Evolutionary conservation across 23 red algal genomes (phyloP), one percentile per base, ranked within the genome.

Genomic region (Gracilaria gracilis): DNA sequence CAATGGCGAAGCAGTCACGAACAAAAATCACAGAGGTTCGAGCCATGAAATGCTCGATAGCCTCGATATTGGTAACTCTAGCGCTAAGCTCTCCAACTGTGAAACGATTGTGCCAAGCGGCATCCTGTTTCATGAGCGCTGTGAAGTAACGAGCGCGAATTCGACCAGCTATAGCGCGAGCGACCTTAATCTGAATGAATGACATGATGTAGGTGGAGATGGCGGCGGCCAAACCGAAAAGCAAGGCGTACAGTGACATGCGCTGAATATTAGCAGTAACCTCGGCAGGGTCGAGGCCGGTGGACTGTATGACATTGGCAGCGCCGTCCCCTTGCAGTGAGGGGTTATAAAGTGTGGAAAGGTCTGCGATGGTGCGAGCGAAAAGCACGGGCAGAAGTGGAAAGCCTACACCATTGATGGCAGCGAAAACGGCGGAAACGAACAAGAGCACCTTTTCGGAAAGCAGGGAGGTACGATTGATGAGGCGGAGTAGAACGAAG

Each of bases 331-430:
- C 50, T 19, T 75, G 67, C 58, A 82, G 67, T 23, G 83, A 46
- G 25, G 86, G 57, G 23, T 69, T 59, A 36, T 82, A 51, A n/a
- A 59, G n/a, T 1, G 46, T 82, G 33, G 75, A 69, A 64, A 94
- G 67, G 28, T 82, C 77, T 28, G 82, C 80, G 51, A 97, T 75
- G 42, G 90, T 89, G 77, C 89, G 66, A 67, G 89, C 95, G 83
- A 97, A 97, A 34, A 97, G 47, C 29, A 97, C 93, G 31, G 95
- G 72, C 48, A 93, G 93, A 15, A 88, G 73, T 19, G 95, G 95
- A 37, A 97, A 86, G 50, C 74, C 66, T 0, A 91, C 75, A 16
- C 95, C 95, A 23, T 97, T 79, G 79, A 79, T 46, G 32, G 48
- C n/a, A 2, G 80, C 89, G 61, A 61, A 75, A 48, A 82, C 49